Evolutionary conservation across 495 filamentous ascomycete genomes (phyloP), one percentile per base, ranked within the genome.

Genomic region (Xylaria scruposa): DNA sequence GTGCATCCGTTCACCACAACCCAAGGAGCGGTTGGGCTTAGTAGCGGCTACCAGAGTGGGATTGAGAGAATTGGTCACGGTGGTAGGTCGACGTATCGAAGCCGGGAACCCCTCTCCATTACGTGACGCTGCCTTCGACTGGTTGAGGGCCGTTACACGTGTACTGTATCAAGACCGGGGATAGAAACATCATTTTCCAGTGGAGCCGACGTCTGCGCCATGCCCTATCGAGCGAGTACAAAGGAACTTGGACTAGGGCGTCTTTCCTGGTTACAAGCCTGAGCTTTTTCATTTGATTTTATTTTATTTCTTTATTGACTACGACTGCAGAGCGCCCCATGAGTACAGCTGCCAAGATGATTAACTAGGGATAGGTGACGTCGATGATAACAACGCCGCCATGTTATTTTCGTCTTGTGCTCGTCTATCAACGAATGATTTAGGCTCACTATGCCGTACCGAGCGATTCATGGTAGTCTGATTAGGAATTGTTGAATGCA

Each of bases 111-210:
- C 49, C 69, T 56, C 51, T 38, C 40, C 24, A 26, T 33, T 56
- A 63, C 58, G 47, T 24, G 15, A 60, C 33, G 33, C 47, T 21
- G 36, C 67, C 40, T 69, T 73, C 56, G 67, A 70, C 53, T 71
- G 70, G 70, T 26, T n/a, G 49, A 36, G 51, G 40, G 15, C 21
- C 17, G 46, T 64, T 71, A 71, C 70, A 71, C 70, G 70, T 70
- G 68, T 49, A 49, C 44, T 17, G 44, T 69, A 75, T 42, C 60
- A 15, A 2, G 64, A 67, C 65, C 31, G 61, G 67, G 67, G 71
- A 75, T 68, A 31, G 51, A 56, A 1, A 44, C 3, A 44, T 44
- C n/a, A 33, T n/a, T 24, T 31, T 40, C 47, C 29, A 46, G 68
- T 64, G 68, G 68, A 40, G 58, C 58, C n/a, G 21, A 56, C 38